Conservation (phyloP, 2,329 filamentous ascomycete species). For the Orbilia oligospora region DNA sequence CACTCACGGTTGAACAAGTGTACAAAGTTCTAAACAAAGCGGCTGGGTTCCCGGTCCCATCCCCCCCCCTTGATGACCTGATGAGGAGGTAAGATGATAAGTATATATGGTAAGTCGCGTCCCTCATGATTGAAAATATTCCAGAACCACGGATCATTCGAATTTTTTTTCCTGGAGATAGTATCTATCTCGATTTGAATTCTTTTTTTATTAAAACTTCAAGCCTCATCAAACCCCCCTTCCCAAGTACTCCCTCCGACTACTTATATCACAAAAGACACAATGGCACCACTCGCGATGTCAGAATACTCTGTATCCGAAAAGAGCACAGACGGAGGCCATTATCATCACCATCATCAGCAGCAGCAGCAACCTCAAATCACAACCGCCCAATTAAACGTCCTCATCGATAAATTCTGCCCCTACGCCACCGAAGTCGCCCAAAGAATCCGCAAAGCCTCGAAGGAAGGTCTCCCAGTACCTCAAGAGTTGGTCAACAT, state of each 20-base stretch:
- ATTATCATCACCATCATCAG: too few relatives aligned
- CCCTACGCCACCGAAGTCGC: conserved; percentile 14
- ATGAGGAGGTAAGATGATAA: too few relatives aligned
- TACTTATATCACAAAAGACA: not conserved
- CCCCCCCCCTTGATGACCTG: not conserved
- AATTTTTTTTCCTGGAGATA: too few relatives aligned
- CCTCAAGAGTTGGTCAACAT: not conserved
- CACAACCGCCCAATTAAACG: not conserved
- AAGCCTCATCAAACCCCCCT: not conserved
- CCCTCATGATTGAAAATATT: conserved; percentile 2
- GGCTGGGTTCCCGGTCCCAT: not conserved
- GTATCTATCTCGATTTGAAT: not conserved
- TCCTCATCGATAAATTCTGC: conserved; percentile 13
- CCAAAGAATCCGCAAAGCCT: conserved; percentile 2
- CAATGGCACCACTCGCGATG: not conserved
- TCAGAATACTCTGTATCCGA: not conserved
- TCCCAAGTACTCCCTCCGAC: not conserved
- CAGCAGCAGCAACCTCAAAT: not conserved
- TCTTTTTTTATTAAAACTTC: not conserved
- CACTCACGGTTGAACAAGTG: conserved; percentile 2
- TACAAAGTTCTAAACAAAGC: not conserved
- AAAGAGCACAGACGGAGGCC: not conserved
- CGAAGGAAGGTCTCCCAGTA: conserved; percentile 1
- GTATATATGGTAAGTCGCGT: not conserved
- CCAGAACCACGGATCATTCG: conserved; percentile 3